Percentiles rank a stretch among this genome's conserved stretches.
Conservation (phyloP, 352 stramenopile species). For the Peronospora farinosa region DNA sequence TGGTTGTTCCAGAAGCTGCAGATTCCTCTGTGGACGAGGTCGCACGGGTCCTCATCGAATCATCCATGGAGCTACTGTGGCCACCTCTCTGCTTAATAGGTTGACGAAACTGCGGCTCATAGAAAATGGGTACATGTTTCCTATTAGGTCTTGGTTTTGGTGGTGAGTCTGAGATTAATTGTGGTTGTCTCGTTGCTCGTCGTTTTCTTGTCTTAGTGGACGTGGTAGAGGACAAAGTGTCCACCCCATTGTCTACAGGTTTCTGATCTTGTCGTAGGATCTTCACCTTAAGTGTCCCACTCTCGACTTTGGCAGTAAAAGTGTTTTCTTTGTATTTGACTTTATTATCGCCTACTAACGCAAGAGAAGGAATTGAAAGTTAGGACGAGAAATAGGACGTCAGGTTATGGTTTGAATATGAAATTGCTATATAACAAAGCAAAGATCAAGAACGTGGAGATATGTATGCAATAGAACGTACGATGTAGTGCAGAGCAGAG, state of each 20-base stretch:
- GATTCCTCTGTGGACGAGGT: constrained; percentile 19
- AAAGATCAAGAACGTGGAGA: neutral
- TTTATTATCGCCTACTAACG: constrained; percentile 39
- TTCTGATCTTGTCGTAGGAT: constrained; percentile 54
- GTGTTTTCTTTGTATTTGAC: constrained; percentile 72
- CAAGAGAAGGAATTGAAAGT: neutral
- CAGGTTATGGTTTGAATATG: neutral
- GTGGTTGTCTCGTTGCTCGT: constrained; percentile 8
- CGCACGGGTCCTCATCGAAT: constrained; percentile 11
- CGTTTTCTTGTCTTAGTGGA: constrained; percentile 5
- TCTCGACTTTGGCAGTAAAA: constrained; percentile 71
- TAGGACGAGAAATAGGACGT: too few species aligned
- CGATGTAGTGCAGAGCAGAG: neutral
- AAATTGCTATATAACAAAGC: constrained; percentile 3
- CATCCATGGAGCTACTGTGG: constrained; percentile 27
- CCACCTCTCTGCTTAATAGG: constrained; percentile 19
- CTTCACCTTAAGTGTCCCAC: constrained; percentile 70
- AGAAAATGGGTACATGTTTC: constrained; percentile 82
- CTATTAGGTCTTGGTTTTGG: constrained; percentile 72
- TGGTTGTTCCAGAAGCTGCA: neutral
- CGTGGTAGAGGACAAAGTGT: neutral
- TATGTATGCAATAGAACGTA: neutral
- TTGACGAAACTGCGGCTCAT: constrained; percentile 42
- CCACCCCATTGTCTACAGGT: neutral
- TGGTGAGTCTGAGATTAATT: constrained; percentile 31